Conservation (phyloP, 2,329 filamentous ascomycete genomes). For the Calonectria multiphialidica region DNA sequence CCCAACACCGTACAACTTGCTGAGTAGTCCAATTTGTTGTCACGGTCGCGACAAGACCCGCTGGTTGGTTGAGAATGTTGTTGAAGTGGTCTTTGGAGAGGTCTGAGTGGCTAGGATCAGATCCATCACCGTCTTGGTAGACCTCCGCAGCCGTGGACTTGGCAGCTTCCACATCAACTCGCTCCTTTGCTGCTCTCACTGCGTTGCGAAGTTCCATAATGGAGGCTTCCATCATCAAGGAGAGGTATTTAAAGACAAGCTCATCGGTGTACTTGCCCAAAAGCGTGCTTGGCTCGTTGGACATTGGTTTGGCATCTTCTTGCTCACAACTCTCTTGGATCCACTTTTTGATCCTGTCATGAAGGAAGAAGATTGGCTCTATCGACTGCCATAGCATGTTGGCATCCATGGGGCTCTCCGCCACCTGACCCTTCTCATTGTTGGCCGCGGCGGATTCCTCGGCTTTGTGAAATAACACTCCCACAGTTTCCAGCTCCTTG, state of each 20-base stretch:
- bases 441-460: conserved; percentile 33
- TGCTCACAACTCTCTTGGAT: conserved; percentile 78
- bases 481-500: conserved; percentile 42
- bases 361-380: conserved; percentile 79
- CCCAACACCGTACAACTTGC: conserved; percentile 40
- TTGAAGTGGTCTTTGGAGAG: conserved; percentile 85
- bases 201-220: conserved; percentile 85
- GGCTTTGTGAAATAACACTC: conserved; percentile 42
- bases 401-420: conserved; percentile 33
- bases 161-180: conserved; percentile 62
- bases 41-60: conserved; percentile 44
- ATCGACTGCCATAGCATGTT: conserved; percentile 84
- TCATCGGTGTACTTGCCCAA: conserved; percentile 82
- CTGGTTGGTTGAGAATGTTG: conserved; percentile 66
- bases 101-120: conserved; percentile 82
- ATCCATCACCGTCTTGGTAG: conserved; percentile 86
- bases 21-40: conserved; percentile 46
- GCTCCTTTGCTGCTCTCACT: conserved; percentile 62
- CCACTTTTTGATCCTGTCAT: conserved; percentile 47
- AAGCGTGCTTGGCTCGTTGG: neutral
- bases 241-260: conserved; percentile 87
- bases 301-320: conserved; percentile 29
- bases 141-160: conserved; percentile 69
- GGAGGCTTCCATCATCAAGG: conserved; percentile 88
- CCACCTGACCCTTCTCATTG: conserved; percentile 16